Conservation (phyloP, 139 green algal genomes). For the Edaphochlamys debaryana region DNA sequence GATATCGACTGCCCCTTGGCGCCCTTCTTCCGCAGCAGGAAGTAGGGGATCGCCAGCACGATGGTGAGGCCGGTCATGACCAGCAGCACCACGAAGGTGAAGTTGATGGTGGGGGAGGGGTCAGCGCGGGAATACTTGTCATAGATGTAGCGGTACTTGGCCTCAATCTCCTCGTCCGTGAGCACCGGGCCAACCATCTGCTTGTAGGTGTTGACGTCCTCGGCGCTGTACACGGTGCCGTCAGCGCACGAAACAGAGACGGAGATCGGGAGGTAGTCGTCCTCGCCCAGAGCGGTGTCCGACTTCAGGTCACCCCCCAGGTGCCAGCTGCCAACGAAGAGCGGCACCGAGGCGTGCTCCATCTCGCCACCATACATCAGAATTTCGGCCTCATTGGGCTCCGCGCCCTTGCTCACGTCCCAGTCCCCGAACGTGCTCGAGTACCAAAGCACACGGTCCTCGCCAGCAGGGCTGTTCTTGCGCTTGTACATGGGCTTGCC, state of each 20-base stretch:
- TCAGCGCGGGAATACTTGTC: conserved; percentile 59
- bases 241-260: conserved; percentile 56
- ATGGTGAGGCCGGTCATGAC: conserved; percentile 67
- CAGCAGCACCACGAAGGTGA: conserved; percentile 68
- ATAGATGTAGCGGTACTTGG: conserved; percentile 64
- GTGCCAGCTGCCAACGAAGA: conserved; percentile 70
- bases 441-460: conserved; percentile 66
- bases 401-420: conserved; percentile 60
- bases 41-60: conserved; percentile 70
- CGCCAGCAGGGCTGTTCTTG: conserved; percentile 52
- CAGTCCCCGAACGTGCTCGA: conserved; percentile 64
- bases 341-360: conserved; percentile 57
- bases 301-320: conserved; percentile 58
- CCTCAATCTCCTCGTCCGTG: conserved; percentile 66
- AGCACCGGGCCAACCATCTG: conserved; percentile 40
- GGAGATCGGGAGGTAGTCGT: conserved; percentile 57
- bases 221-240: conserved; percentile 51
- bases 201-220: conserved; percentile 16
- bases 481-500: conserved; percentile 68
- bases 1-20: conserved; percentile 35
- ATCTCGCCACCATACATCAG: conserved; percentile 71
- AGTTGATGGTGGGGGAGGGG: conserved; percentile 66
- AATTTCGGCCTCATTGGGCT: conserved; percentile 65
- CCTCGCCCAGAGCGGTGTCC: conserved; percentile 35
- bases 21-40: conserved; percentile 57